phyloP scores from a whole-genome alignment of 2,329 filamentous ascomycete genomes.

The Gyromitra esculenta region DNA sequence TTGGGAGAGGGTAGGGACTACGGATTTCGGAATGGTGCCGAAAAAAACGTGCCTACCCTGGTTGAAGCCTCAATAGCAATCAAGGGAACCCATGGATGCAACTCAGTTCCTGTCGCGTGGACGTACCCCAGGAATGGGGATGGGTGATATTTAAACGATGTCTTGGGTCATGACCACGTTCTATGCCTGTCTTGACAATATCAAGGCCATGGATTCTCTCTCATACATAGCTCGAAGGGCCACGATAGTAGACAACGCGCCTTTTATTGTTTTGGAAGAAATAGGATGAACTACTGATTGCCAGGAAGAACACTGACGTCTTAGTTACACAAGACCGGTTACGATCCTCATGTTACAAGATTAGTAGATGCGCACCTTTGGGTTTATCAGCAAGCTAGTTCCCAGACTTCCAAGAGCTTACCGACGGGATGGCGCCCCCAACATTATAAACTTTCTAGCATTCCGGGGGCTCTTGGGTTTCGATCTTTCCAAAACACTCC shows the following conservation, averaged over 20 bases:
- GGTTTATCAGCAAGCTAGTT: slow-evolving; percentile 23
- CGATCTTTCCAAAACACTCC: slow-evolving; percentile 59
- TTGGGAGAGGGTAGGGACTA: slow-evolving; percentile 29
- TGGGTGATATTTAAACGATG: slow-evolving; percentile 29
- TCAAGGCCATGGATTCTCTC: slow-evolving; percentile 23
- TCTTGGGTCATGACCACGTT: slow-evolving; percentile 39
- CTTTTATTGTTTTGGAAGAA: not conserved
- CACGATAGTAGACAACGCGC: not conserved
- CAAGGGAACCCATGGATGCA: slow-evolving; percentile 35
- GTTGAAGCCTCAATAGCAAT: slow-evolving; percentile 25
- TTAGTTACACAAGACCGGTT: slow-evolving; percentile 28
- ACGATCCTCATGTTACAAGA: slow-evolving; percentile 18
- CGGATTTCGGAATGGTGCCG: slow-evolving; percentile 45
- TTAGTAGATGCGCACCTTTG: slow-evolving; percentile 8
- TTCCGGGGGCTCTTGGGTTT: slow-evolving; percentile 58
- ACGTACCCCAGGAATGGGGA: slow-evolving; percentile 27
- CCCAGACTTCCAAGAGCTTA: slow-evolving; percentile 13
- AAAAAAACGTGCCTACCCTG: slow-evolving; percentile 29
- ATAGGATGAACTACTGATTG: slow-evolving; percentile 1
- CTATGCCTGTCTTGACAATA: slow-evolving; percentile 16
- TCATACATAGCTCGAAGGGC: not conserved
- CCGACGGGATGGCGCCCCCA: slow-evolving; percentile 9
- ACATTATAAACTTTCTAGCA: slow-evolving; percentile 49
- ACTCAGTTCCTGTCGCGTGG: slow-evolving; percentile 34
- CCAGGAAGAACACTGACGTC: not conserved